Conservation (phyloP, 75 land plant genomes). For the Sequoiadendron giganteum region DNA sequence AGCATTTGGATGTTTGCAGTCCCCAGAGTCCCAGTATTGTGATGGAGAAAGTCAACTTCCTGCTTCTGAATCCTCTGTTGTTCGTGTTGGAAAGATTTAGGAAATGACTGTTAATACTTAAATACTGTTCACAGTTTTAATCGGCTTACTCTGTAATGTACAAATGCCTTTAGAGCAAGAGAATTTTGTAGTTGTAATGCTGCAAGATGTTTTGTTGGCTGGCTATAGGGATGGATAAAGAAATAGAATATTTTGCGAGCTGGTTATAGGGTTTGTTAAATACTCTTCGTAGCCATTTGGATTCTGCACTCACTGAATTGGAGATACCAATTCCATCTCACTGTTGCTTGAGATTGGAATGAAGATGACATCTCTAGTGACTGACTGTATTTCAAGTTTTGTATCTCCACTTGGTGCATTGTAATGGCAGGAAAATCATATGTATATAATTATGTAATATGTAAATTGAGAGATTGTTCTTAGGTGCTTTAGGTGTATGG, state of each 20-base stretch:
- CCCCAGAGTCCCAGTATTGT: conserved; percentile 8
- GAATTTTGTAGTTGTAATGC: background rate
- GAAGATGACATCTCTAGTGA: background rate
- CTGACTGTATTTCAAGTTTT: background rate
- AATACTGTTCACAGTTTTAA: background rate
- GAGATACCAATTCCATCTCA: background rate
- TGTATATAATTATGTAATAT: conserved; percentile 6
- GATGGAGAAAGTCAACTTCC: conserved; percentile 14
- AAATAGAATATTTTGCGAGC: background rate
- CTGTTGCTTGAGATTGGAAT: background rate
- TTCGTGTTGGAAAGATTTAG: conserved; percentile 14
- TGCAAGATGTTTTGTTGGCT: background rate
- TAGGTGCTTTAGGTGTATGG: background rate
- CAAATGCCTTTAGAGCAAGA: background rate
- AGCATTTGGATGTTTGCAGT: conserved; percentile 15
- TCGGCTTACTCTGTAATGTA: background rate
- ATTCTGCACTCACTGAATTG: background rate
- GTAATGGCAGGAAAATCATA: background rate
- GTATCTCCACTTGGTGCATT: background rate
- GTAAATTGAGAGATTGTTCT: conserved; percentile 1
- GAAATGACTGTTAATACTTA: background rate
- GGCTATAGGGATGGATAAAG: background rate
- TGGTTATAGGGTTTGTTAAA: background rate
- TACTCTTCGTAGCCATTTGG: conserved; percentile 2
- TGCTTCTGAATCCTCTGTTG: conserved; percentile 9